Percentiles rank a stretch among this genome's conserved stretches.
phyloP scores from a whole-genome alignment of 257 asterid genomes.

The Voacanga thouarsii region DNA sequence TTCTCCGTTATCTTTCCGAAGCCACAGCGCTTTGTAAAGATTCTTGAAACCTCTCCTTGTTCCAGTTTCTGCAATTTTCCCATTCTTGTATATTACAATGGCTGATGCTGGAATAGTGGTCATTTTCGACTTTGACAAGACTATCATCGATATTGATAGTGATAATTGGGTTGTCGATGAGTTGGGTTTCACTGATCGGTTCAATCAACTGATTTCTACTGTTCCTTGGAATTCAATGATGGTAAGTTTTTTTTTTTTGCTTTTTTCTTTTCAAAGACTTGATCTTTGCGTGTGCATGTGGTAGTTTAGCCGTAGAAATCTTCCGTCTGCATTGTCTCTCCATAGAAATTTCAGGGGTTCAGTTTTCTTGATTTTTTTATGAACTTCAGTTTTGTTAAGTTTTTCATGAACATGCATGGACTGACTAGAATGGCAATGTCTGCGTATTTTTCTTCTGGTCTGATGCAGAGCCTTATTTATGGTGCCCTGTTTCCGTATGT shows the following conservation, averaged over 20 bases:
- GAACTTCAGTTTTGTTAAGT: too few relatives aligned
- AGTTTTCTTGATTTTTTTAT: background rate
- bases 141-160: slow-evolving; percentile 39
- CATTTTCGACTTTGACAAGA: slow-evolving; percentile 45
- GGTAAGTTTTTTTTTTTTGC: slow-evolving; percentile 14
- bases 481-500: background rate
- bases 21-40: background rate
- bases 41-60: background rate
- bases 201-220: slow-evolving; percentile 33
- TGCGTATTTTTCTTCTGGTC: background rate
- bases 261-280: background rate
- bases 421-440: background rate
- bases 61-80: too few relatives aligned
- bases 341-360: background rate
- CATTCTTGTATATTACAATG: background rate
- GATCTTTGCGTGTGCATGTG: too few relatives aligned
- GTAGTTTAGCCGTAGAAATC: background rate
- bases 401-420: too few relatives aligned
- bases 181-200: slow-evolving; percentile 33
- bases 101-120: slow-evolving; percentile 28
- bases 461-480: background rate
- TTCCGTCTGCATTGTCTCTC: background rate
- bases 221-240: slow-evolving; percentile 44
- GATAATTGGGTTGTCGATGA: slow-evolving; percentile 50
- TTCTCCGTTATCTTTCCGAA: too few relatives aligned